Evolutionary conservation across 2,329 filamentous ascomycete species (phyloP), one percentile per base, ranked within the genome.

Genomic region (Cladosporium phlei): DNA sequence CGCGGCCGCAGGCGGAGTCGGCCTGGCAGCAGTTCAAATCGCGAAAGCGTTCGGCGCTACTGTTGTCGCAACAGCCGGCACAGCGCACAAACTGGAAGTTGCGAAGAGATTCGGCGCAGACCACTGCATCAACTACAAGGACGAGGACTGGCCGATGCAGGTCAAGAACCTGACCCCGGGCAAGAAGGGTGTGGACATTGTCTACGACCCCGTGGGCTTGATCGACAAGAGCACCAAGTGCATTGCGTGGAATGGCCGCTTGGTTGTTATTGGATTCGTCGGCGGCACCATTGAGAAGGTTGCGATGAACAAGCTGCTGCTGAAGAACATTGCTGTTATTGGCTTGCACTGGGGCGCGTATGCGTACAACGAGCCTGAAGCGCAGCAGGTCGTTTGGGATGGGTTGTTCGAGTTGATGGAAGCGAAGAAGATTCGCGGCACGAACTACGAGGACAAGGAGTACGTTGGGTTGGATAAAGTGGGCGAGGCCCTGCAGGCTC

Each of bases 271-370:
- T 55, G 91, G 91, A 0, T 97, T 96, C 63, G 89, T 90, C 0
- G 86, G 83, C 0, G 88, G 88, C 0, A 75, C 74, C 40, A 95
- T 96, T 56, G 91, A 97, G 69, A 94, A 93, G 70, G 80, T 97
- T 32, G 86, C 89, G 10, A 82, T 94, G 72, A 97, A 97, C 67
- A 84, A 91, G 66, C 88, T 96, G 20, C 69, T 96, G 52, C 70
- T 97, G 56, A 97, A 96, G 77, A 96, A 96, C 65, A 91, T 96
- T 53, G 85, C 82, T 53, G 73, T 97, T 10, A 86, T 96, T 1
- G 91, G 91, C 1, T 71, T 96, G 59, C 87, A 95, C 69, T 97
- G 91, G 91, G 91, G 91, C 10, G 82, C 83, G 48, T 96, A 96
- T 69, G 72, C 82, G 1, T 75, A 74, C 34, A 79, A 85, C 55